phyloP scores from a whole-genome alignment of 176 grass and related monocot genomes.

The Raddia guianensis region DNA sequence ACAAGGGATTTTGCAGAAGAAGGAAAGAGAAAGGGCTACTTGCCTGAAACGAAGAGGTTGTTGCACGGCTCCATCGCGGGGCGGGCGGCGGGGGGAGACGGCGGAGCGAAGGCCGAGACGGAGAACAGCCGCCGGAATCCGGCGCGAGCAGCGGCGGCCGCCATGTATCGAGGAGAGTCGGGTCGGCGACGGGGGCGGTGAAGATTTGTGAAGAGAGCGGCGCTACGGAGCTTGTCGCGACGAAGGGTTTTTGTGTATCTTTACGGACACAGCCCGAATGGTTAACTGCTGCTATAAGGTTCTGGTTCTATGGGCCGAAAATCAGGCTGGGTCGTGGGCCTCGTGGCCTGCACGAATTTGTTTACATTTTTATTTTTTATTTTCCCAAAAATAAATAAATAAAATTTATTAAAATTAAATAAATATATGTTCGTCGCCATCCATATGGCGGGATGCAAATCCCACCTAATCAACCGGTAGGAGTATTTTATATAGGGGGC shows the following conservation, averaged over 20 bases:
- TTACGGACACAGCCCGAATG: too few relatives aligned
- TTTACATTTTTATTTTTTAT: too few relatives aligned
- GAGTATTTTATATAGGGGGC: too few relatives aligned
- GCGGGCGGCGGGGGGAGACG: conserved; percentile 47
- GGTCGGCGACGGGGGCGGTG: not conserved
- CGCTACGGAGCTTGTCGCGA: conserved; percentile 19
- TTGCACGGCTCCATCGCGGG: conserved; percentile 62
- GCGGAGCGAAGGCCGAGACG: conserved; percentile 54
- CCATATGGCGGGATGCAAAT: too few relatives aligned
- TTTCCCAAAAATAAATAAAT: too few relatives aligned
- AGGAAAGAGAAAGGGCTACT: not conserved
- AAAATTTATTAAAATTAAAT: too few relatives aligned
- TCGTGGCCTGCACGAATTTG: too few relatives aligned
- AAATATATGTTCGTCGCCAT: too few relatives aligned
- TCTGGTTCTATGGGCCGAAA: not conserved
- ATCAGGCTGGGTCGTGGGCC: not conserved
- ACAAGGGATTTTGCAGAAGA: not conserved
- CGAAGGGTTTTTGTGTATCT: conserved; percentile 32
- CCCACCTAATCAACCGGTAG: too few relatives aligned
- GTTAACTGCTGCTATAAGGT: not conserved
- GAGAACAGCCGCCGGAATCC: conserved; percentile 70
- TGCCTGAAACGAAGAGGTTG: conserved; percentile 83
- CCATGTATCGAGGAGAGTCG: conserved; percentile 13
- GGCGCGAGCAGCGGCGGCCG: conserved; percentile 47
- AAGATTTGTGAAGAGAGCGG: not conserved